phyloP scores from a whole-genome alignment of 345 rosid species.

The Conringia planisiliqua region DNA sequence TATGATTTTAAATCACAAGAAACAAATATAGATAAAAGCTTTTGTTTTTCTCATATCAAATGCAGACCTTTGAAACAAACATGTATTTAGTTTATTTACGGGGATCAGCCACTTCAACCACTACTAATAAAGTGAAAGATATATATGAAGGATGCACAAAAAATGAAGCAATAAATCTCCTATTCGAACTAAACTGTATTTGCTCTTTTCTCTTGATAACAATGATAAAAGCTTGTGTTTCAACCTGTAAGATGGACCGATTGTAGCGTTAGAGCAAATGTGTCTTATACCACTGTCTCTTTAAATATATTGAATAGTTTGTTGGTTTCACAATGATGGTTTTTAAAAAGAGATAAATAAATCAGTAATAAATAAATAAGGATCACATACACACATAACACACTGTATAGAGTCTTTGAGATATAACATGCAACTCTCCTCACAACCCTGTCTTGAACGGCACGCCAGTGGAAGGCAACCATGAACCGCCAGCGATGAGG shows the following conservation, averaged over 20 bases:
- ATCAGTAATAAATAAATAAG: conserved; percentile 22
- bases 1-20: background rate
- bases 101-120: background rate
- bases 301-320: background rate
- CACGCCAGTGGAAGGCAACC: conserved; percentile 75
- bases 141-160: background rate
- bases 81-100: background rate
- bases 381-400: conserved; percentile 13
- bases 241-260: background rate
- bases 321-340: background rate
- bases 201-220: background rate
- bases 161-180: background rate
- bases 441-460: conserved; percentile 64
- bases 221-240: background rate
- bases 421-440: conserved; percentile 3
- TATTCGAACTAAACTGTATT: background rate
- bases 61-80: background rate
- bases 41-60: background rate
- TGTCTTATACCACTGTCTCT: background rate
- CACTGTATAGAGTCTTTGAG: background rate
- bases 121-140: too few relatives aligned
- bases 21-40: background rate
- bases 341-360: background rate
- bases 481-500: conserved; percentile 65
- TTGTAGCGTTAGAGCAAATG: background rate